phyloP scores from a whole-genome alignment of 345 rosid species.

The Barbarea vulgaris region DNA sequence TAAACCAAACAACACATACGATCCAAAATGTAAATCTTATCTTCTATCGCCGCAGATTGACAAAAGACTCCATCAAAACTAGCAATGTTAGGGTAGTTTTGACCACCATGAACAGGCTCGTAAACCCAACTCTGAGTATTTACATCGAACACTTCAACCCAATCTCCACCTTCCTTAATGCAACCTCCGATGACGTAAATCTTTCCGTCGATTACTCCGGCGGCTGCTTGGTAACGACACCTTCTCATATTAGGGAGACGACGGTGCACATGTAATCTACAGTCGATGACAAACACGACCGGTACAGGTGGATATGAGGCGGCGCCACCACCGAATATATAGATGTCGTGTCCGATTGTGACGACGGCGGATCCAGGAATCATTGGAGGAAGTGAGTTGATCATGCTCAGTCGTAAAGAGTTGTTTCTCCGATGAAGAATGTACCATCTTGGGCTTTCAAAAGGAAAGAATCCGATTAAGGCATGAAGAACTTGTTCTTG shows the following conservation, averaged over 20 bases:
- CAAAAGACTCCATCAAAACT: neutral
- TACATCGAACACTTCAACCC: neutral
- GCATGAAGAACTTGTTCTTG: too few species aligned
- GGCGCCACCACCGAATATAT: neutral
- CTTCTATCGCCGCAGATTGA: neutral
- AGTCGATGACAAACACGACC: neutral
- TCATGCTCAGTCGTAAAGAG: neutral
- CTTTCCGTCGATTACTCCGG: neutral
- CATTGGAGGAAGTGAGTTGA: neutral
- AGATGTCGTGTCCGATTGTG: neutral
- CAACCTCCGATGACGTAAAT: slow-evolving; percentile 23
- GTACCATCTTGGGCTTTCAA: too few species aligned
- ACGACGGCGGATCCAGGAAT: neutral
- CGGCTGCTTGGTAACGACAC: neutral
- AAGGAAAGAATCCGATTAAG: neutral
- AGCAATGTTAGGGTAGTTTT: neutral
- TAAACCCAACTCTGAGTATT: neutral
- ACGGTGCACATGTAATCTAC: neutral
- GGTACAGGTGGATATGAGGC: accelerated
- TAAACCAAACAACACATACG: too few species aligned
- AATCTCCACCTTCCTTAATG: neutral
- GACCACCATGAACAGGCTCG: neutral
- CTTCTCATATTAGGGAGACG: neutral
- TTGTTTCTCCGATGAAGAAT: too few species aligned
- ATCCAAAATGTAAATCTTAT: too few species aligned